Evolutionary conservation across 2,329 filamentous ascomycete species (phyloP).

Genomic region (Pseudofabraea citricarpa): DNA sequence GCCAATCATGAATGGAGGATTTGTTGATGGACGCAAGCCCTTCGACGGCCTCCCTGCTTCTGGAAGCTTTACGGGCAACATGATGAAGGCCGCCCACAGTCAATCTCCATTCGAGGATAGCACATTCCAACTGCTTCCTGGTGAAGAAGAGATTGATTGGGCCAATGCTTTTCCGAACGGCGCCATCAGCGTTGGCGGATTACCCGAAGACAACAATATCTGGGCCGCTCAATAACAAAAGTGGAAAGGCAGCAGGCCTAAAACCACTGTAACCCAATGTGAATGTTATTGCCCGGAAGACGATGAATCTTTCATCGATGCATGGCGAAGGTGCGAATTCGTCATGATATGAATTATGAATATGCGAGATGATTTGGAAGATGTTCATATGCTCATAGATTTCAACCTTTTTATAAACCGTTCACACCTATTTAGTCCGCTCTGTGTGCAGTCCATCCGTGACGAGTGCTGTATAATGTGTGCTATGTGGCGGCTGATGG

Average conservation of each 20-base stretch:
- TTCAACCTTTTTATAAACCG: constrained; percentile 10
- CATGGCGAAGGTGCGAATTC: constrained; percentile 10
- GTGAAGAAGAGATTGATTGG: constrained; percentile 44
- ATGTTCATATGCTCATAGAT: constrained; percentile 18
- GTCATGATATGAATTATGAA: constrained; percentile 4
- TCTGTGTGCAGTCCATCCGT: too few relatives aligned
- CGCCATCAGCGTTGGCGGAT: constrained; percentile 13
- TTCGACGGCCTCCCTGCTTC: background rate
- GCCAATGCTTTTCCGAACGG: constrained; percentile 31
- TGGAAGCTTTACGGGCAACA: constrained; percentile 6
- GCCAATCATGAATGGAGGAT: constrained; percentile 6
- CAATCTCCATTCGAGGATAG: constrained; percentile 32
- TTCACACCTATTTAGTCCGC: too few relatives aligned
- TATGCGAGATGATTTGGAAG: constrained; percentile 3
- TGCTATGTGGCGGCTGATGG: too few relatives aligned
- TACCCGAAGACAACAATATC: constrained; percentile 21
- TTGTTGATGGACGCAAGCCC: background rate
- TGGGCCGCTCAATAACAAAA: constrained; percentile 29
- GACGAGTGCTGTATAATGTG: too few relatives aligned
- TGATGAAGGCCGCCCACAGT: constrained; percentile 38
- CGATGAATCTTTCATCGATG: constrained; percentile 14
- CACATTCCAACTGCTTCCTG: constrained; percentile 33
- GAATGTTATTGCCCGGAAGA: constrained; percentile 21
- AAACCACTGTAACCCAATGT: constrained; percentile 18
- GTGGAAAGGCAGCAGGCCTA: constrained; percentile 30